Conservation (phyloP, 169 alveolate species). For the Plasmodium adleri region DNA sequence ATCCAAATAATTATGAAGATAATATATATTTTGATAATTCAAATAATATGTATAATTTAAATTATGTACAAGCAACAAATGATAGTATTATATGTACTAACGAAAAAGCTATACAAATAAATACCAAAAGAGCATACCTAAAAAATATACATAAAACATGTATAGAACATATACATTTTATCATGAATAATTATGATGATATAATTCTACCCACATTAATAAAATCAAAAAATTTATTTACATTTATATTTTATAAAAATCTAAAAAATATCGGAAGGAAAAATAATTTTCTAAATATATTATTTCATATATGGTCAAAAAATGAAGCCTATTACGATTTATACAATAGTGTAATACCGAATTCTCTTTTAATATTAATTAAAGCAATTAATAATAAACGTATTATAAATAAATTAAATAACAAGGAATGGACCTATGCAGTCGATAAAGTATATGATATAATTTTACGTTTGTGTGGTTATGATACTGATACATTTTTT, state of each 20-base stretch:
- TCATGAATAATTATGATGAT: constrained; percentile 32
- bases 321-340: constrained; percentile 48
- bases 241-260: constrained; percentile 51
- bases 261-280: constrained; percentile 15
- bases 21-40: neutral
- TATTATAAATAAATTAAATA: constrained; percentile 21
- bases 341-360: constrained; percentile 50
- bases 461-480: constrained; percentile 71
- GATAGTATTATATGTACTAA: neutral
- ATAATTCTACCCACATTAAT: neutral
- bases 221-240: constrained; percentile 53
- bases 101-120: neutral
- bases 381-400: constrained; percentile 40
- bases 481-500: constrained; percentile 6
- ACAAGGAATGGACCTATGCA: constrained; percentile 28
- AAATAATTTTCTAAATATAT: constrained; percentile 42
- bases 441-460: constrained; percentile 45
- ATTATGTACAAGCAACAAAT: neutral
- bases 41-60: neutral
- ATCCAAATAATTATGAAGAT: neutral
- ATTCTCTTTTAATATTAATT: constrained; percentile 40
- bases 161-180: constrained; percentile 49
- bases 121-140: constrained; percentile 9
- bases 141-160: constrained; percentile 62
- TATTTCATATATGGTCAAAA: constrained; percentile 62